Percentiles rank a stretch among this genome's conserved stretches.
phyloP scores from a whole-genome alignment of 2,329 filamentous ascomycete genomes.

The Nothophoma quercina region DNA sequence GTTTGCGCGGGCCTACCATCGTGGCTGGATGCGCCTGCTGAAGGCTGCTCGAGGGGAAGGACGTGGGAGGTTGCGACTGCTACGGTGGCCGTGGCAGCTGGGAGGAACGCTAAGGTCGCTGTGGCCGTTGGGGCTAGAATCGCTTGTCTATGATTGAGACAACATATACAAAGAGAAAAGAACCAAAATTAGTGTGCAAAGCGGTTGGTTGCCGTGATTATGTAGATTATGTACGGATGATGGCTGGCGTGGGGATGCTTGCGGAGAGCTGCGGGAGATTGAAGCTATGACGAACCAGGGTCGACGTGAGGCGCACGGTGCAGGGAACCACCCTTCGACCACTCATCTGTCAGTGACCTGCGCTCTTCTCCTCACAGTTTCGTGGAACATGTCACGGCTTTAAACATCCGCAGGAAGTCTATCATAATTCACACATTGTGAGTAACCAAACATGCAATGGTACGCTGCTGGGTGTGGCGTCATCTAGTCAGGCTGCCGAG shows the following conservation, averaged over 20 bases:
- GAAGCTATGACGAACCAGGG: conserved; percentile 37
- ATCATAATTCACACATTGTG: background rate
- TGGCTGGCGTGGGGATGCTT: conserved; percentile 35
- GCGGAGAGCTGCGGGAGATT: conserved; percentile 32
- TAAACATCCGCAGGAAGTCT: background rate
- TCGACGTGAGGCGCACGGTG: conserved; percentile 20
- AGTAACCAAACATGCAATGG: background rate
- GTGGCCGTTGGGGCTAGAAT: background rate
- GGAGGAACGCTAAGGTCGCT: background rate
- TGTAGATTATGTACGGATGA: conserved; percentile 16
- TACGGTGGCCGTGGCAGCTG: conserved; percentile 3
- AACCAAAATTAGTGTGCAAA: background rate
- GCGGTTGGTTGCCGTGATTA: conserved; percentile 8
- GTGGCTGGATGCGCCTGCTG: conserved; percentile 37
- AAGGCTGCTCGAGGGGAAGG: conserved; percentile 12
- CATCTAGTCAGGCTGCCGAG: conserved; percentile 10
- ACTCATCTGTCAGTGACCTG: conserved; percentile 1
- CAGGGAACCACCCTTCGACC: conserved; percentile 1
- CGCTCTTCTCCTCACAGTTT: background rate
- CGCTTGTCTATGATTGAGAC: background rate
- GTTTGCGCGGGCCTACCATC: conserved; percentile 64
- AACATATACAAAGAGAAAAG: conserved; percentile 16
- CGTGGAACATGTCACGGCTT: background rate
- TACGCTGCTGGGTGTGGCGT: conserved; percentile 9
- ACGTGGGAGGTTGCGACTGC: conserved; percentile 1